Percentiles rank a stretch among this genome's conserved stretches.
Evolutionary conservation across 1,139 yeast genomes (phyloP).

Genomic region (Meyerozyma guilliermondii): DNA sequence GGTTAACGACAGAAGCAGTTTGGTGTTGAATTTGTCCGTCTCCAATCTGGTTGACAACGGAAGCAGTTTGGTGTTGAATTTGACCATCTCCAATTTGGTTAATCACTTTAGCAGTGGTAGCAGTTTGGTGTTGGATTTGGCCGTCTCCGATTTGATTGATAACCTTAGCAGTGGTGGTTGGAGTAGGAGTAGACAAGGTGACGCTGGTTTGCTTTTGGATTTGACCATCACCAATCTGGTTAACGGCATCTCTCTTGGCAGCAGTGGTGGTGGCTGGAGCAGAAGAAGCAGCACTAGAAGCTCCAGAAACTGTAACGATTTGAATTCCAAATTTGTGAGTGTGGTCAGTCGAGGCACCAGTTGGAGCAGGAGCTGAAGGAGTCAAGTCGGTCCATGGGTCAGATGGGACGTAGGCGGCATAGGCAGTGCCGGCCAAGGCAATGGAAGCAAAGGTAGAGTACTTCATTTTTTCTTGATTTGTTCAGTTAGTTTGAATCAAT

Average conservation of each 20-base stretch:
- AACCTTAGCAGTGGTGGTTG: slow-evolving; percentile 17
- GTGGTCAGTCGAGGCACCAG: slow-evolving; percentile 62
- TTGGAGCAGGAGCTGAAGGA: slow-evolving; percentile 48
- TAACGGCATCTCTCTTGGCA: slow-evolving; percentile 24
- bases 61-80: slow-evolving; percentile 24
- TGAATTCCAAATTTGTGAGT: slow-evolving; percentile 65
- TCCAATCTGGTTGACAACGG: slow-evolving; percentile 35
- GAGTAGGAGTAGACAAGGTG: slow-evolving; percentile 26
- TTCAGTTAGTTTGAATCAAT: neutral
- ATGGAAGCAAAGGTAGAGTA: slow-evolving; percentile 24
- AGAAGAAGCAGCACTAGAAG: slow-evolving; percentile 22
- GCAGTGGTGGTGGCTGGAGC: slow-evolving; percentile 15
- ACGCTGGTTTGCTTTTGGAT: slow-evolving; percentile 21
- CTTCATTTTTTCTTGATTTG: slow-evolving; percentile 18
- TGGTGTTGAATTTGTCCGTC: slow-evolving; percentile 32
- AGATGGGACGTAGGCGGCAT: slow-evolving; percentile 64
- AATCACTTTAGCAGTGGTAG: slow-evolving; percentile 17
- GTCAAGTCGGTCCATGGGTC: slow-evolving; percentile 74
- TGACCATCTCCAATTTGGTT: slow-evolving; percentile 24
- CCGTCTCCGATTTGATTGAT: slow-evolving; percentile 47
- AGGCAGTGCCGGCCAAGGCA: slow-evolving; percentile 41
- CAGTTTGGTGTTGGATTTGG: slow-evolving; percentile 28
- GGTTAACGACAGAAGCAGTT: slow-evolving; percentile 32
- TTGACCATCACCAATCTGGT: slow-evolving; percentile 28
- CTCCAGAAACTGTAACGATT: slow-evolving; percentile 42